Evolutionary conservation across 352 stramenopile genomes (phyloP), one percentile per base, ranked within the genome.

Genomic region (Phytophthora ohioensis): DNA sequence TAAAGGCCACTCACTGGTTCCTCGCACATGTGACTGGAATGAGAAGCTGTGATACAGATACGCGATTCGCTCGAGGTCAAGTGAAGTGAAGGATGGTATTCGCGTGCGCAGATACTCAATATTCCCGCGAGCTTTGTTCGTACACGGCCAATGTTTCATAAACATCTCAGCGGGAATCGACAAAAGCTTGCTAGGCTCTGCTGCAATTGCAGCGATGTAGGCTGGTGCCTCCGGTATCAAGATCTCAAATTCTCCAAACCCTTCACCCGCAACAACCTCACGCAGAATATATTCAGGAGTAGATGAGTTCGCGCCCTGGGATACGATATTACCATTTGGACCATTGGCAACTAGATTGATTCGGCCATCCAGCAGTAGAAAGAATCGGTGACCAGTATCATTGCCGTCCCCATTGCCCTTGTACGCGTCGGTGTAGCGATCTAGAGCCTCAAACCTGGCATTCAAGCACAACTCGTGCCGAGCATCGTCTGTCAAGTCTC

Each of bases 161-260:
- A 90, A 92, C 42, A 86, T 62, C 3, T 74, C 61, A 0, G 69
- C 71, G 3, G 84, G 80, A 27, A 92, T 75, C 6, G 84, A 90
- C 42, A 92, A 68, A 21, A 91, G 62, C 10, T 83, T 89, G 5
- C 76, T 79, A 5, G 74, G 60, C 41, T 90, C 84, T 17, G 84
- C 56, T 30, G 81, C 80, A 9, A 88, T 45, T 30, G 84, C 81
- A n/a, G 76, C 55, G 6, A 85, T 67, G 35, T 79, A 64, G 3
- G 67, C 64, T 7, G 67, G 67, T 5, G 71, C 60, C 1, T 88
- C 77, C 10, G 73, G 72, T 4, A 87, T 57, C 38, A 90, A 79
- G 13, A 91, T 76, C 54, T 89, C 79, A 41, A 91, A 89, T 52
- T 91, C 84, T 4, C 84, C 84, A 69, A 91, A 90, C n/a, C 84